phyloP scores from a whole-genome alignment of 768 basidiomycete species.

The Hebeloma cylindrosporum region DNA sequence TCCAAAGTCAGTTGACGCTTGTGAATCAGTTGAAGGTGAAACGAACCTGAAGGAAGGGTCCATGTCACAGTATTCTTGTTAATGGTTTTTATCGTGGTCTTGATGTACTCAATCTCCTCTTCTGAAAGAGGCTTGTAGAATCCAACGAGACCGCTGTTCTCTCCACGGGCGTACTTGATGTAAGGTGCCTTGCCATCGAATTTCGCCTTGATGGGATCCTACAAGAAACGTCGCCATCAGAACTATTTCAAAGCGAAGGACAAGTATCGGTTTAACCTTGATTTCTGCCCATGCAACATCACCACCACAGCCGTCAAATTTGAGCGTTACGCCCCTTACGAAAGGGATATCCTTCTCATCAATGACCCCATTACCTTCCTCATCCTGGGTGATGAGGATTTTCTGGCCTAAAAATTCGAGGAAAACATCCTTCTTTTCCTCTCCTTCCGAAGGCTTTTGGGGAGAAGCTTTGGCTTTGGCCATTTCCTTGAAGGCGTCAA shows the following conservation, averaged over 20 bases:
- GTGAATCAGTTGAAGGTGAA: neutral
- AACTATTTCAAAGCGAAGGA: neutral
- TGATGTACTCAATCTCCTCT: constrained; percentile 70
- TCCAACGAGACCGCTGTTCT: constrained; percentile 51
- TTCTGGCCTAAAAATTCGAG: constrained; percentile 76
- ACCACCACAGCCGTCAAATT: constrained; percentile 58
- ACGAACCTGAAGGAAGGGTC: constrained; percentile 55
- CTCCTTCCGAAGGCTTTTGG: constrained; percentile 24
- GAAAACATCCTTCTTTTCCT: constrained; percentile 54
- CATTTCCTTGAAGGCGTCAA: constrained; percentile 81
- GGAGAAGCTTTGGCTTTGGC: constrained; percentile 34
- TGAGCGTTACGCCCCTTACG: constrained; percentile 52
- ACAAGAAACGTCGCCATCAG: neutral
- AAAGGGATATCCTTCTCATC: constrained; percentile 59
- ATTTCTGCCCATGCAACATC: constrained; percentile 49
- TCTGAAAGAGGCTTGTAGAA: constrained; percentile 69
- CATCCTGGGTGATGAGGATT: constrained; percentile 61
- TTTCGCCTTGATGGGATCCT: constrained; percentile 50
- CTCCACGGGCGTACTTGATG: constrained; percentile 49
- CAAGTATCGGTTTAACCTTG: constrained; percentile 40
- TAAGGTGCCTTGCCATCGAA: constrained; percentile 51
- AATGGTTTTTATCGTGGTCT: constrained; percentile 62
- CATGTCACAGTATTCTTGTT: constrained; percentile 66
- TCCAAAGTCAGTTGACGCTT: constrained; percentile 3
- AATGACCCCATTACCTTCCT: constrained; percentile 62